phyloP scores from a whole-genome alignment of 768 basidiomycete species.

The Pisolithus tinctorius region DNA sequence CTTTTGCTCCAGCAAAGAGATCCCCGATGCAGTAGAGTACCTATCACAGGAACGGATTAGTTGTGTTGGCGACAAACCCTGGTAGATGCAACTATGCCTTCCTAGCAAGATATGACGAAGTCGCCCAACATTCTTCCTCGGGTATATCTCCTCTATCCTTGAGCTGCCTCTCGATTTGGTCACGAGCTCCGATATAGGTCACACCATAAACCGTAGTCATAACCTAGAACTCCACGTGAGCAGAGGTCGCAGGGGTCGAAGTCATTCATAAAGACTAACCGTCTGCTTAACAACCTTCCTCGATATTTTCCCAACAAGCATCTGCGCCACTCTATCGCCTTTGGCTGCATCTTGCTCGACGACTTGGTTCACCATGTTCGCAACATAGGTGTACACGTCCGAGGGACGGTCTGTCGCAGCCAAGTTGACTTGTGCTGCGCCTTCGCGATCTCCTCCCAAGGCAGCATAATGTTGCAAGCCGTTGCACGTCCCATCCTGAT shows the following conservation, averaged over 20 bases:
- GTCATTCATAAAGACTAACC: conserved; percentile 33
- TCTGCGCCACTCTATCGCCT: conserved; percentile 46
- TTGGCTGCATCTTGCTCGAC: conserved; percentile 50
- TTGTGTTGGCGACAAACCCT: neutral
- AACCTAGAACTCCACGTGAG: conserved; percentile 40
- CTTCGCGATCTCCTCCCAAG: conserved; percentile 83
- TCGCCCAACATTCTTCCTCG: conserved; percentile 64
- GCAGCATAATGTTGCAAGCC: conserved; percentile 99
- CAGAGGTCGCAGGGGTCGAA: neutral
- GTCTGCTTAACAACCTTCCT: conserved; percentile 98
- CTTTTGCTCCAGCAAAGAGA: conserved; percentile 86
- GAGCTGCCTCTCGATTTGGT: conserved; percentile 90
- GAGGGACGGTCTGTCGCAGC: conserved; percentile 78
- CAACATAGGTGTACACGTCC: conserved; percentile 93
- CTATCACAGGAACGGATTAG: conserved; percentile 22
- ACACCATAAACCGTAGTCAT: conserved; percentile 99
- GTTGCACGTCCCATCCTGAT: conserved; percentile 98
- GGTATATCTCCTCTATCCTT: conserved; percentile 67
- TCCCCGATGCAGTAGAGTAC: conserved; percentile 81
- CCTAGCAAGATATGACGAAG: conserved; percentile 76
- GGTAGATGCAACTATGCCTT: conserved; percentile 36
- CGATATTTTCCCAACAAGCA: conserved; percentile 72
- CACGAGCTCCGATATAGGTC: conserved; percentile 89
- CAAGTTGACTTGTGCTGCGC: conserved; percentile 91
- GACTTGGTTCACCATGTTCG: conserved; percentile 70